Conservation (phyloP, 345 rosid species). For the Eucalyptus cloeziana region DNA sequence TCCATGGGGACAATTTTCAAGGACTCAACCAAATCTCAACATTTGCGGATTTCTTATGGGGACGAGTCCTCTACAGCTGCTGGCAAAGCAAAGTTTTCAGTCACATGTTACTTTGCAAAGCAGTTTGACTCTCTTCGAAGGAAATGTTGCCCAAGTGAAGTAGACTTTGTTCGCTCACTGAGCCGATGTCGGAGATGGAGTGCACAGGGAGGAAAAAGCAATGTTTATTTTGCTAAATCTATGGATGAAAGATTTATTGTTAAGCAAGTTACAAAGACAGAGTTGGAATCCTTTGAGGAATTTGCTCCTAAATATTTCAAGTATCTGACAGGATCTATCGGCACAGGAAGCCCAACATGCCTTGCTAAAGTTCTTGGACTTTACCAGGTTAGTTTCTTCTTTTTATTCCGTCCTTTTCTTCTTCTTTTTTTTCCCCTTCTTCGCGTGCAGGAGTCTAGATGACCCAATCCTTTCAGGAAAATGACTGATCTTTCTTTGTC, state of each 20-base stretch:
- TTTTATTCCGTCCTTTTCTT: background rate
- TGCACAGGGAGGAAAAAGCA: conserved; percentile 98
- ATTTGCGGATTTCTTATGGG: conserved; percentile 55
- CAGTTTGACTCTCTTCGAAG: conserved; percentile 73
- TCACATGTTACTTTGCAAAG: conserved; percentile 80
- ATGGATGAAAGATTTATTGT: conserved; percentile 92
- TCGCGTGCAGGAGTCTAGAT: background rate
- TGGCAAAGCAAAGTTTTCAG: conserved; percentile 75
- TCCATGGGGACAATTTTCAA: conserved; percentile 19
- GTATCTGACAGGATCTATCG: conserved; percentile 60
- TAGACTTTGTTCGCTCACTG: conserved; percentile 78
- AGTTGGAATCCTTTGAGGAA: conserved; percentile 85
- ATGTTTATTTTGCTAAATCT: conserved; percentile 89
- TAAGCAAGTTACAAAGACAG: conserved; percentile 83
- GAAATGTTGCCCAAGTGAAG: conserved; percentile 70
- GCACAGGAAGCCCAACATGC: conserved; percentile 84
- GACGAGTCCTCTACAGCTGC: conserved; percentile 50
- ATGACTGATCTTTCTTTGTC: background rate
- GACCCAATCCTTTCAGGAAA: background rate
- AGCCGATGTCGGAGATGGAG: conserved; percentile 87
- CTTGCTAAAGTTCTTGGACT: conserved; percentile 96
- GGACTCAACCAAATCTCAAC: conserved; percentile 64
- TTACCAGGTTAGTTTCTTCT: conserved; percentile 59
- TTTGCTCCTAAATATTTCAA: conserved; percentile 81
- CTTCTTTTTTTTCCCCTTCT: background rate